Evolutionary conservation across 116 monocot genomes (phyloP).

Genomic region (Cymodocea nodosa): DNA sequence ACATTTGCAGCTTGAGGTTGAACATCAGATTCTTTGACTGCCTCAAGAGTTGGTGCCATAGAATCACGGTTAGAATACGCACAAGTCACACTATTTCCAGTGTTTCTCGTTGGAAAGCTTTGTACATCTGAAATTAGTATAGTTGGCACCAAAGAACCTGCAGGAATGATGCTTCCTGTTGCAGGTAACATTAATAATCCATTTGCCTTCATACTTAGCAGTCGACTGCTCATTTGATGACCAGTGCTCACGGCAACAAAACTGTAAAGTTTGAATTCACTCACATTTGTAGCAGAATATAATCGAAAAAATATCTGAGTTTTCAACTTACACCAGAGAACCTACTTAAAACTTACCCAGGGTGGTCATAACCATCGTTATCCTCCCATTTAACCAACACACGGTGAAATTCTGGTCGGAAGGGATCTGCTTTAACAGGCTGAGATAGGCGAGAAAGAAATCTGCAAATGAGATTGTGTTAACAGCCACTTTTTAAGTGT

Average conservation of each 20-base stretch:
- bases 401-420: slow-evolving; percentile 73
- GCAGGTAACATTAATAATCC: slow-evolving; percentile 74
- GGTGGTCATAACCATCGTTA: slow-evolving; percentile 51
- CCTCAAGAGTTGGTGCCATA: slow-evolving; percentile 6
- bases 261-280: slow-evolving; percentile 21
- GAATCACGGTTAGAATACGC: slow-evolving; percentile 3
- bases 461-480: slow-evolving; percentile 28
- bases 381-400: slow-evolving; percentile 64
- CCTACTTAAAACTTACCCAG: slow-evolving; percentile 39
- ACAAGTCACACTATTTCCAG: not conserved
- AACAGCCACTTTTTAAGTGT: not conserved
- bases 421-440: slow-evolving; percentile 46
- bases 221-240: slow-evolving; percentile 74
- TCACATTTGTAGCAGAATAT: not conserved
- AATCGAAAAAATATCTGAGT: not conserved
- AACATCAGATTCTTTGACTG: not conserved
- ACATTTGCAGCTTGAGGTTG: slow-evolving; percentile 17
- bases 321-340: too few species aligned
- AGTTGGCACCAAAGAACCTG: slow-evolving; percentile 62
- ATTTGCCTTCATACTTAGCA: slow-evolving; percentile 94
- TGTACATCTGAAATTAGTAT: slow-evolving; percentile 70
- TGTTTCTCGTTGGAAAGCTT: slow-evolving; percentile 18
- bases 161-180: slow-evolving; percentile 34
- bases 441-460: slow-evolving; percentile 47
- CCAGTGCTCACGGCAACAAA: slow-evolving; percentile 95